Percentiles rank a stretch among this genome's conserved stretches.
Conservation (phyloP, 345 rosid genomes). For the Geranium rotundifolium region DNA sequence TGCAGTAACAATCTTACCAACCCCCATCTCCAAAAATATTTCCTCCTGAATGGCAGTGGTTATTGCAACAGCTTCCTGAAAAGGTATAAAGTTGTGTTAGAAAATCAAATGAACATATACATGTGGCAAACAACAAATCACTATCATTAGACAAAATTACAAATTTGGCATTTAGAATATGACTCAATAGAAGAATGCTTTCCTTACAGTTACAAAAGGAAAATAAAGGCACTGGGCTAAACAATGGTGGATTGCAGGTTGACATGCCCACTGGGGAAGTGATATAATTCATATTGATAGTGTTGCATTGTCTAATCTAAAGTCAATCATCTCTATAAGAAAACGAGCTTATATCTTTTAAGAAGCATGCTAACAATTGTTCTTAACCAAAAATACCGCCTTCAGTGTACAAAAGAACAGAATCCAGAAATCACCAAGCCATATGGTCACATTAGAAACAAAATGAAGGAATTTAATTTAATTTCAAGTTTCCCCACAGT, state of each 20-base stretch:
- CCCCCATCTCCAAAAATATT: slow-evolving; percentile 69
- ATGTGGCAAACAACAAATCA: background rate
- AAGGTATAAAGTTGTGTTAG: background rate
- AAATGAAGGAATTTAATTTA: background rate
- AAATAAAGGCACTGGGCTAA: too few relatives aligned
- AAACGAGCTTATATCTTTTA: background rate
- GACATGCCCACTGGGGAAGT: background rate
- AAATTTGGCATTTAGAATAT: background rate
- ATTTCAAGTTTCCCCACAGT: background rate
- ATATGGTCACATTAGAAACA: background rate
- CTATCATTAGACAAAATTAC: background rate
- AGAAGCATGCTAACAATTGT: background rate
- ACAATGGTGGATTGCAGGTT: too few relatives aligned
- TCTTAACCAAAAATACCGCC: background rate
- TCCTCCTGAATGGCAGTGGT: slow-evolving; percentile 68
- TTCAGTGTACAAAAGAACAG: too few relatives aligned
- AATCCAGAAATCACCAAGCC: background rate
- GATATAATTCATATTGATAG: background rate
- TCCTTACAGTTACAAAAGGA: too few relatives aligned
- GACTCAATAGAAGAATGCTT: too few relatives aligned
- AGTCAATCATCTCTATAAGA: background rate
- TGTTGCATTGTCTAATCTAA: background rate
- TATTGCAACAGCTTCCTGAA: slow-evolving; percentile 77
- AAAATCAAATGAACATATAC: background rate
- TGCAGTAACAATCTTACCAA: slow-evolving; percentile 32